Conservation (phyloP, 331 rosid genomes). For the Rosa hybrid region DNA sequence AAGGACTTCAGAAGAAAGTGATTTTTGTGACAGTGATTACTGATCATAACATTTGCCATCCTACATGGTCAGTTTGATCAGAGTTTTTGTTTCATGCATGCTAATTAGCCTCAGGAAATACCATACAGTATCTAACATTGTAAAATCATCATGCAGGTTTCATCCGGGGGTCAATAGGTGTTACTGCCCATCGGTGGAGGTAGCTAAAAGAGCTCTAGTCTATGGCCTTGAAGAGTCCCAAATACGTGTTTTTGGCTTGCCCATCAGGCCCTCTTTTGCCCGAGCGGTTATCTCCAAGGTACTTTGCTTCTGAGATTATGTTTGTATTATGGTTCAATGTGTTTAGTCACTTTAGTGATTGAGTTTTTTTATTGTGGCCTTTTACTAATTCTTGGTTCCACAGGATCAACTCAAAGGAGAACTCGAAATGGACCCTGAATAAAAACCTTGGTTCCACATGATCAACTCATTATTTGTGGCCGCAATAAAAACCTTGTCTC, state of each 20-base stretch:
- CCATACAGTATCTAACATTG: constrained; percentile 20
- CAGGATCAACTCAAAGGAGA: constrained; percentile 83
- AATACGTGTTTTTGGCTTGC: constrained; percentile 70
- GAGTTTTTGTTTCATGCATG: constrained; percentile 14
- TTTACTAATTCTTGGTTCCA: constrained; percentile 16
- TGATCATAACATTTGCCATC: constrained; percentile 87
- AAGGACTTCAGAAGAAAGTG: constrained; percentile 89
- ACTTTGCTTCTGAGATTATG: constrained; percentile 5
- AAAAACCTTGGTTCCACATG: too few relatives aligned
- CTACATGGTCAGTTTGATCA: constrained; percentile 68
- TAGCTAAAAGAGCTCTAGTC: constrained; percentile 70
- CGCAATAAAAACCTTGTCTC: constrained; percentile 66
- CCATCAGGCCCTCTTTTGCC: constrained; percentile 89
- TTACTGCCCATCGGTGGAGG: constrained; percentile 84
- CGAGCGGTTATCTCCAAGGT: constrained; percentile 87
- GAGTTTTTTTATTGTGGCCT: background rate
- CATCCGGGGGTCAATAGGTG: constrained; percentile 94
- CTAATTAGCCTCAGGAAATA: background rate
- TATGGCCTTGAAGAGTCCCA: constrained; percentile 89
- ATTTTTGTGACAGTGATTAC: constrained; percentile 88
- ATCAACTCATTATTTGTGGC: constrained; percentile 60
- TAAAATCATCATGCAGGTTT: constrained; percentile 55
- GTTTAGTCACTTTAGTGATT: background rate
- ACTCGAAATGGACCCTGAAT: constrained; percentile 66
- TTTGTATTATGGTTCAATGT: background rate